Base-by-base conservation (phyloP, 2,329 filamentous ascomycete species). In the Chalaropsis thielavioides region DNA sequence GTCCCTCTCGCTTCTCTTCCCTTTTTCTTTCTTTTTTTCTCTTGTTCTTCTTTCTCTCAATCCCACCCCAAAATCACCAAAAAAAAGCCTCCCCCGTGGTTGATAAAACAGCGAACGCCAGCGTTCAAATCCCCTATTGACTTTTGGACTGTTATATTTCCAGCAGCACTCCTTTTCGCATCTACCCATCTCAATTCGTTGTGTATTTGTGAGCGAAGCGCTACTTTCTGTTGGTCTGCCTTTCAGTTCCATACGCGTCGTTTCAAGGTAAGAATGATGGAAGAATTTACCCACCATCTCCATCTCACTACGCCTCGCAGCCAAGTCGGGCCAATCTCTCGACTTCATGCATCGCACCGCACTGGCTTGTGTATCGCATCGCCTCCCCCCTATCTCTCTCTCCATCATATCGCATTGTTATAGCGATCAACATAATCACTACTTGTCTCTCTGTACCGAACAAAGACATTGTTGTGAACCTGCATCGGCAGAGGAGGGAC, bases 171-270 rank as follows among this genome's bases (percentile, higher is more conserved):
- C 51, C 35, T 61, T 41, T 63, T 59, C 56, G 60, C 58, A 54
- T 54, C 44, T 58, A 61, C 44, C 54, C 51, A 59, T 61, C 43
- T 59, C 44, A 64, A 54, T 54, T 58, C 19, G 22, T 51, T 61
- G 62, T 64, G 51, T 66, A 61, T 62, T 62, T 62, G 60, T 64
- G 65, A 64, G 65, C 56, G 61, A 66, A 60, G 61, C 65, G 62
- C 62, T 64, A 49, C 35, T 64, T 58, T 66, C 65, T 66, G 54
- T 58, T 58, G 65, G 65, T 66, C n/a, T 56, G 60, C 43, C 43
- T 66, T 63, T 66, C 65, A 64, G 65, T 61, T 66, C 44, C 38
- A 66, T 59, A 63, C 62, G 65, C 65, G 61, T 46, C 46, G 59
- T 59, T 62, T 51, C 44, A 44, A 59, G 44, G 65, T 66, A 46